A percentile compares a stretch with the other conserved stretches of the same genome.
These are phyloP conservation scores for Beauveria rudraprayagi DNA, from an alignment of 2,329 filamentous ascomycete genomes.

Conservation along the genomic window DNA sequence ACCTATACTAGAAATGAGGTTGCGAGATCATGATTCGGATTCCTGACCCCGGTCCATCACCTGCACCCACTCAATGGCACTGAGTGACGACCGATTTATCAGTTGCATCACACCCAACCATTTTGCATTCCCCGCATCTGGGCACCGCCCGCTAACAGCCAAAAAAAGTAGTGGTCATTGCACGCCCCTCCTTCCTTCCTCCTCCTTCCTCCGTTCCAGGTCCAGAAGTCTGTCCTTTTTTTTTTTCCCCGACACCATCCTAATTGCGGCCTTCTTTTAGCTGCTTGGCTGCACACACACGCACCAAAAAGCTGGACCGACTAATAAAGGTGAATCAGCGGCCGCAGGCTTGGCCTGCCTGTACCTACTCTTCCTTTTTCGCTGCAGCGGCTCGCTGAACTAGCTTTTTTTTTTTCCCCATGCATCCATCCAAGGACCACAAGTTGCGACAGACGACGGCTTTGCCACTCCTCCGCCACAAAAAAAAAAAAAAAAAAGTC, in stretches of 20 bases:
- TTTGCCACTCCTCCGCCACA: background rate
- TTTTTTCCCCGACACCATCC: background rate
- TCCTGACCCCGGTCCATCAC: background rate
- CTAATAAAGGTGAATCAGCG: background rate
- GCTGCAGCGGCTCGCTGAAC: background rate
- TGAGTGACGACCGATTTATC: background rate
- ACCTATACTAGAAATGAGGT: background rate
- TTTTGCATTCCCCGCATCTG: slow-evolving; percentile 1
- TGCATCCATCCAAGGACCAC: background rate
- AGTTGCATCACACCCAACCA: background rate
- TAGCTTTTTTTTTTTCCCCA: background rate
- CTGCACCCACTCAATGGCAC: background rate
- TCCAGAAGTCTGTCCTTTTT: background rate
- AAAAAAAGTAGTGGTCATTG: background rate
- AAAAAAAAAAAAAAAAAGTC: background rate
- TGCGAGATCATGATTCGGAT: background rate
- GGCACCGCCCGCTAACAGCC: background rate
- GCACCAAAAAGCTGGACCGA: background rate
- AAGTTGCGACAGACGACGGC: background rate
- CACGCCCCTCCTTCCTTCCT: background rate
- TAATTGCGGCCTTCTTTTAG: background rate
- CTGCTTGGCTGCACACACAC: background rate
- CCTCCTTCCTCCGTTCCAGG: background rate
- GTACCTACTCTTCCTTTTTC: background rate
- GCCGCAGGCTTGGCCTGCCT: background rate